These are phyloP conservation scores for Atalantia buxifolia DNA, from an alignment of 345 rosid species.

Conservation along the genomic window DNA sequence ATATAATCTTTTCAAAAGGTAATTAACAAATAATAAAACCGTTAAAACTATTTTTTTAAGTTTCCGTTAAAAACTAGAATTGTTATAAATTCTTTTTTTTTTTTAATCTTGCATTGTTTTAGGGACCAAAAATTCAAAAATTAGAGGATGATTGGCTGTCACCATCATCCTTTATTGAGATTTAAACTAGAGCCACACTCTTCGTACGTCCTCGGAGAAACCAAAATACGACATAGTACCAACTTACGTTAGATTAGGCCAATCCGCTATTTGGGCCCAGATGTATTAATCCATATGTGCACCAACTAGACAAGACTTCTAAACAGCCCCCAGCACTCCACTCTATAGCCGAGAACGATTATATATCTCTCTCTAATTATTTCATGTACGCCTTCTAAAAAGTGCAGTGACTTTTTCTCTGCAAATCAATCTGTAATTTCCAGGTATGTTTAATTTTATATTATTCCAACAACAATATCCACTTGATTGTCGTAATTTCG, in stretches of 20 bases:
- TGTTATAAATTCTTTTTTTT: no score
- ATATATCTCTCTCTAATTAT: neutral
- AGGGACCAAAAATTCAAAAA: no score
- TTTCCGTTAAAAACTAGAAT: no score
- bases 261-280: neutral
- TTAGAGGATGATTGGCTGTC: no score
- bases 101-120: no score
- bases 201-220: no score
- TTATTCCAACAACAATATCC: neutral
- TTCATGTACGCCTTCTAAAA: neutral
- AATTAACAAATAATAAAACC: no score
- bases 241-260: neutral
- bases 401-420: neutral
- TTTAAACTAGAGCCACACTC: no score
- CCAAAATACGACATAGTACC: no score
- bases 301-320: neutral
- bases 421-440: neutral
- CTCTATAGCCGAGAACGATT: neutral
- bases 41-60: no score
- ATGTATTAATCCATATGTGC: neutral
- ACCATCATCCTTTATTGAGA: no score
- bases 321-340: neutral
- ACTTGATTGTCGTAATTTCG: neutral
- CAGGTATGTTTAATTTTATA: neutral
- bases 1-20: no score